Evolutionary conservation across 2,329 filamentous ascomycete genomes (phyloP), one percentile per base, ranked within the genome.

Genomic region (Sporothrix mexicana): DNA sequence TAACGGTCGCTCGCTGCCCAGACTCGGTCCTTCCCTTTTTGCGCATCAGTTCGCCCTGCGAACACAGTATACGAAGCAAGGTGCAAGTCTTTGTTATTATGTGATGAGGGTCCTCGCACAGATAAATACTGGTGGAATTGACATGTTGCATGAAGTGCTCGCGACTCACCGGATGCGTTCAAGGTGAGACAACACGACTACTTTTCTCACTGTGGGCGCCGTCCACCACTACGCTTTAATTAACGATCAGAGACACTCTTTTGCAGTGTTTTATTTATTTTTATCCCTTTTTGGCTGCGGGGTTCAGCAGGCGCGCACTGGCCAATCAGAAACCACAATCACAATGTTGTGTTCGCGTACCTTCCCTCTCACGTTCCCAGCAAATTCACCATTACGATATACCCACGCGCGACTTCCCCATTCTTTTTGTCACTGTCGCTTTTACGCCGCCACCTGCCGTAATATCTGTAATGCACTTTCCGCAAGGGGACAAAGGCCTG

Each of bases 231-330:
- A 41, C 4, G 13, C 23, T 47, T 47, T 23, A 47, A 47, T 23
- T 30, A 23, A 30, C 36, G 36, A 61, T 41, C 61, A 64, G 61
- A 64, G 61, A 64, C 61, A 64, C 61, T 23, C n/a, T 47, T 59
- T 17, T 13, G 53, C 53, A 49, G 57, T 49, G 69, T 47, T 64
- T 47, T 72, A 71, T 73, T 72, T 72, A 73, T 73, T 30, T 72
- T 71, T 70, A 61, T 72, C 73, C 74, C 73, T 73, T 73, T 74
- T 74, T 61, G 72, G 73, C 72, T 61, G 73, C 73, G 74, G 70
- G 73, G 72, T 70, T 59, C n/a, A 2, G 1, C 30, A 7, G 15
- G 61, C 41, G 45, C 49, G 55, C 55, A 12, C 25, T 7, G 23
- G 71, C 74, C 72, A 74, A 76, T 73, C 69, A 74, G 25, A 49